These are phyloP conservation scores for Fusarium armeniacum DNA, from an alignment of 2,329 filamentous ascomycete species.

Conservation along the genomic window DNA sequence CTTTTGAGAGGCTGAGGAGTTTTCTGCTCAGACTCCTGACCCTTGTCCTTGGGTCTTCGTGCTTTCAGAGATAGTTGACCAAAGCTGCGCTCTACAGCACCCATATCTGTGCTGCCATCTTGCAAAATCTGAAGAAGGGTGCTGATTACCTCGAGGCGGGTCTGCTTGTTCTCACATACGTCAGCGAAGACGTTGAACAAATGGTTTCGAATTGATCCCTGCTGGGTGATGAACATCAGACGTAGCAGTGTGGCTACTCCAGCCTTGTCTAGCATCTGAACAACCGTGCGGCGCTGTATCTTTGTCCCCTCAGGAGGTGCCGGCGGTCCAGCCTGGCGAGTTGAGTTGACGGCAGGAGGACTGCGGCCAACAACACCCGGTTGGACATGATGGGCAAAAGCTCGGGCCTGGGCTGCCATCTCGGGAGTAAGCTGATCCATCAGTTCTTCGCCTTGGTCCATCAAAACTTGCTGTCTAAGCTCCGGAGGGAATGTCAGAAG, in stretches of 20 bases:
- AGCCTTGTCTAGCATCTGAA: constrained; percentile 97
- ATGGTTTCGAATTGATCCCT: constrained; percentile 85
- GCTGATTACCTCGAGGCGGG: constrained; percentile 92
- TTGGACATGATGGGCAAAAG: constrained; percentile 65
- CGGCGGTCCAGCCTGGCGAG: constrained; percentile 41
- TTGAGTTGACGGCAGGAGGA: constrained; percentile 47
- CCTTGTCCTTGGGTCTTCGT: constrained; percentile 79
- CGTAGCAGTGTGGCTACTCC: constrained; percentile 95
- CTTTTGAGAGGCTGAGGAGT: constrained; percentile 86
- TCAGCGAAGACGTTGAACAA: constrained; percentile 91
- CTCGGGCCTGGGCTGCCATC: constrained; percentile 86
- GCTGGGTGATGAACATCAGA: constrained; percentile 97
- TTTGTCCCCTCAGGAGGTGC: constrained; percentile 70
- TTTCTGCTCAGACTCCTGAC: constrained; percentile 72
- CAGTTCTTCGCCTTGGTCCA: constrained; percentile 92
- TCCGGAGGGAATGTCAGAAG: constrained; percentile 88
- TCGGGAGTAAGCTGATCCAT: constrained; percentile 87
- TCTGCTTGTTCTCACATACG: constrained; percentile 96
- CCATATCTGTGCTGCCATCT: constrained; percentile 93
- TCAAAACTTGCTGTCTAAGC: constrained; percentile 86
- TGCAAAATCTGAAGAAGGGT: constrained; percentile 93
- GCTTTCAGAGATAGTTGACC: constrained; percentile 92
- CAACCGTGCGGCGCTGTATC: constrained; percentile 81
- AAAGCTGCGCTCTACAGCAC: constrained; percentile 95
- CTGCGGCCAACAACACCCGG: constrained; percentile 52